Percentiles rank a stretch among this genome's conserved stretches.
phyloP scores from a whole-genome alignment of 768 basidiomycete genomes.

The Lentinula edodes region DNA sequence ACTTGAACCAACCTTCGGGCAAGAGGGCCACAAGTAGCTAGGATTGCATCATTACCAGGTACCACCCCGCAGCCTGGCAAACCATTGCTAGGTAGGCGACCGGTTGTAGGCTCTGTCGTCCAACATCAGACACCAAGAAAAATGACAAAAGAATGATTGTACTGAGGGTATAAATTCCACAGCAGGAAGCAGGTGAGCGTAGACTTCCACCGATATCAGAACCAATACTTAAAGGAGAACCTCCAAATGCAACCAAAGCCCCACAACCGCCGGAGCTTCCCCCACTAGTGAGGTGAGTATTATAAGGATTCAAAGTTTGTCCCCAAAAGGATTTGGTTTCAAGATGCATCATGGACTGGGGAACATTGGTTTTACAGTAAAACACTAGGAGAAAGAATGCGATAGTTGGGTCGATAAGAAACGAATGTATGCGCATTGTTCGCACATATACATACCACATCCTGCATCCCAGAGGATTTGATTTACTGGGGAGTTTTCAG shows the following conservation, averaged over 20 bases:
- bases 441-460: constrained; percentile 24
- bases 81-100: constrained; percentile 44
- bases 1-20: constrained; percentile 27
- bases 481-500: constrained; percentile 18
- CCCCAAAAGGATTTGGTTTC: constrained; percentile 27
- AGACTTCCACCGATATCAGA: constrained; percentile 30
- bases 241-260: constrained; percentile 40
- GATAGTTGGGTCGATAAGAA: constrained; percentile 6
- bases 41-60: constrained; percentile 45
- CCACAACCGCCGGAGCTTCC: constrained; percentile 53
- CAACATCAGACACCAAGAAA: not conserved
- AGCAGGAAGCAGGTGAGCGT: constrained; percentile 23
- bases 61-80: constrained; percentile 27
- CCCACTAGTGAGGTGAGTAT: constrained; percentile 36
- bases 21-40: constrained; percentile 52
- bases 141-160: not conserved
- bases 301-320: constrained; percentile 38
- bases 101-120: constrained; percentile 12
- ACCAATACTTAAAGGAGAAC: constrained; percentile 39
- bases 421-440: not conserved
- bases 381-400: constrained; percentile 26
- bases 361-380: constrained; percentile 39
- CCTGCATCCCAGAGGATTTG: constrained; percentile 35
- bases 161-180: constrained; percentile 16
- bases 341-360: constrained; percentile 37